Base-by-base conservation (phyloP, 768 basidiomycete genomes). In the Pleurotus ostreatus region DNA sequence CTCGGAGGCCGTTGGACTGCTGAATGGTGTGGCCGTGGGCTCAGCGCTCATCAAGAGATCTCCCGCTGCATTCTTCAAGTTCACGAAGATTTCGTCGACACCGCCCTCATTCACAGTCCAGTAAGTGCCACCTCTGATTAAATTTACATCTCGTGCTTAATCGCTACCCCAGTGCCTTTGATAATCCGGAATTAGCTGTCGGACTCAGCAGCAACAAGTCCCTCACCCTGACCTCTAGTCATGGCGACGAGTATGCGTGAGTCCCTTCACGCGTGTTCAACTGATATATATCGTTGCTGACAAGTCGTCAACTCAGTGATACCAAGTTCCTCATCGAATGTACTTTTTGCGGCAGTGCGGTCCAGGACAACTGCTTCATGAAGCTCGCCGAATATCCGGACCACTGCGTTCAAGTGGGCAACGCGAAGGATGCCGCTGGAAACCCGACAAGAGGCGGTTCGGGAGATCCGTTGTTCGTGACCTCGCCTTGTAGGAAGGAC, bases 281-380 rank as follows among this genome's bases (percentile, higher is more conserved):
- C 15, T 5, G n/a, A n/a, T 25, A 7, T 2, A 6, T 7, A 34
- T 34, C 15, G 48, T n/a, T 49, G 6, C 25, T 30, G 12, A 34
- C 30, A 34, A 12, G 38, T 38, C n/a, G 38, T 37, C n/a, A 37
- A 13, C 13, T 3, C 38, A 52, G 51, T 4, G 22, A 18, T 37
- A 39, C 37, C 20, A 39, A 40, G 23, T 52, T 52, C 38, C 8
- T 52, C 9, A 40, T 52, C 22, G 51, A 52, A 40, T 52, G 51
- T 40, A 39, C 37, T 20, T n/a, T 9, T 37, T 52, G 51, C 41
- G 51, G 51, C 4, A n/a, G 22, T 18, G 34, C 38, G 15, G 51
- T 52, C 5, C 51, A 52, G 20, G 51, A 52, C 38, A 52, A 52
- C 15, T 52, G 51, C 39, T 52, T 40, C 38, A 52, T 52, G 51